Conservation (phyloP, 495 filamentous ascomycete species). For the Xylona heveae region DNA sequence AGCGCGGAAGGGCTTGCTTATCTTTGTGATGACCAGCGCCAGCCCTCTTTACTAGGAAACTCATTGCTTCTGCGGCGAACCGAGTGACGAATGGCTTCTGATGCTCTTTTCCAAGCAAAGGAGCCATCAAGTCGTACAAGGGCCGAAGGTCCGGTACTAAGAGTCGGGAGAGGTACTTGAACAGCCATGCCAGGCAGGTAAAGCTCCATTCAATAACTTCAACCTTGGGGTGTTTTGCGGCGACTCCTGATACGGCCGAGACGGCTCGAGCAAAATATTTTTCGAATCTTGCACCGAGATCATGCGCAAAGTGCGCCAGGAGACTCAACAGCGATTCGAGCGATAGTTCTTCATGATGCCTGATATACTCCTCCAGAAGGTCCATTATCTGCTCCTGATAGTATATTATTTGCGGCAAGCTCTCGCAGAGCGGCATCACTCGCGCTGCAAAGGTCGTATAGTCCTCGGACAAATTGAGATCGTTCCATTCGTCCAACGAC, state of each 20-base stretch:
- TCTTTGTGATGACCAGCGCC: slow-evolving; percentile 52
- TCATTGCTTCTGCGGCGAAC: slow-evolving; percentile 88
- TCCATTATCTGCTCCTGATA: slow-evolving; percentile 68
- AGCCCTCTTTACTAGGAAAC: slow-evolving; percentile 80
- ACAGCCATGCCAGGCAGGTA: slow-evolving; percentile 78
- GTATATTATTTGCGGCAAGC: slow-evolving; percentile 75
- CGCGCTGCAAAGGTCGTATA: slow-evolving; percentile 57
- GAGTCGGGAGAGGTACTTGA: slow-evolving; percentile 84
- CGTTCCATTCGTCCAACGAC: slow-evolving; percentile 69
- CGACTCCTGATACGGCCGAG: slow-evolving; percentile 39
- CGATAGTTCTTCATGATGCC: slow-evolving; percentile 46
- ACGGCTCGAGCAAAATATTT: slow-evolving; percentile 58
- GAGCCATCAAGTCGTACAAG: slow-evolving; percentile 60
- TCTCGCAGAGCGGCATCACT: slow-evolving; percentile 60
- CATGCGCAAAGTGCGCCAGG: slow-evolving; percentile 74
- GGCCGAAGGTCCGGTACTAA: slow-evolving; percentile 70
- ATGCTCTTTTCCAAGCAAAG: slow-evolving; percentile 62
- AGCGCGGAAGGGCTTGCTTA: slow-evolving; percentile 37
- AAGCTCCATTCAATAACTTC: slow-evolving; percentile 95
- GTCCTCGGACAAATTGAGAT: slow-evolving; percentile 65
- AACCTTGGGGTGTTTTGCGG: slow-evolving; percentile 38
- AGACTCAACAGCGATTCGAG: slow-evolving; percentile 73
- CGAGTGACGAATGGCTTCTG: slow-evolving; percentile 68
- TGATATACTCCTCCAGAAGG: slow-evolving; percentile 55
- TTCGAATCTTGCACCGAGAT: slow-evolving; percentile 75